Percentiles rank a stretch among this genome's conserved stretches.
Conservation (phyloP, 768 basidiomycete species). For the Phylloporus rhodoxanthus region DNA sequence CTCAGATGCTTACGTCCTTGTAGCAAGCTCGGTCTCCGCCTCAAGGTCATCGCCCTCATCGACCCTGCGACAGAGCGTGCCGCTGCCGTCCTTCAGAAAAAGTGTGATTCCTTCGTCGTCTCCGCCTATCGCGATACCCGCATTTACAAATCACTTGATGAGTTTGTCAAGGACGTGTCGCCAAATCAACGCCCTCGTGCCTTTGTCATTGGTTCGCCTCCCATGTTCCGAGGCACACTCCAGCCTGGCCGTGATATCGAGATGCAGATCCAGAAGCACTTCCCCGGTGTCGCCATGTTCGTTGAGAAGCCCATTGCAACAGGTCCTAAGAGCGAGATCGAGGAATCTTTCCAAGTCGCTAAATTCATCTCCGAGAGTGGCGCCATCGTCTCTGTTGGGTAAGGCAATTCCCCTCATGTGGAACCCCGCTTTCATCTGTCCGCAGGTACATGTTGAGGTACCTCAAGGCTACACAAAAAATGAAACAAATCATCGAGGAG, state of each 20-base stretch:
- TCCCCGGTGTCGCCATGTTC: slow-evolving; percentile 87
- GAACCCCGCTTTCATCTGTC: neutral
- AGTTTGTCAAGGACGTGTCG: slow-evolving; percentile 68
- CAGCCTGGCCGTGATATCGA: slow-evolving; percentile 79
- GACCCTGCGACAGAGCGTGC: slow-evolving; percentile 87
- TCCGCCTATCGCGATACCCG: slow-evolving; percentile 89
- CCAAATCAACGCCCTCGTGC: slow-evolving; percentile 68
- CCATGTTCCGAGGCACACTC: slow-evolving; percentile 82
- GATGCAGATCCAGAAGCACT: slow-evolving; percentile 75
- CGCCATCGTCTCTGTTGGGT: slow-evolving; percentile 88
- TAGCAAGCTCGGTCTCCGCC: slow-evolving; percentile 91
- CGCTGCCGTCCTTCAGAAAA: slow-evolving; percentile 73
- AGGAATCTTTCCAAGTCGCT: slow-evolving; percentile 65
- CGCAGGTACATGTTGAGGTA: slow-evolving; percentile 88
- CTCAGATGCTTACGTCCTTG: slow-evolving; percentile 8
- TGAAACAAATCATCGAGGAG: slow-evolving; percentile 93
- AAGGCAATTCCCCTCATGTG: slow-evolving; percentile 22
- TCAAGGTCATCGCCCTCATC: slow-evolving; percentile 92
- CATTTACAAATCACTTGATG: slow-evolving; percentile 78
- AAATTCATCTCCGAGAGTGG: slow-evolving; percentile 62
- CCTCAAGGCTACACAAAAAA: slow-evolving; percentile 89
- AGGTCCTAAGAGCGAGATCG: slow-evolving; percentile 62
- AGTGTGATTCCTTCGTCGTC: slow-evolving; percentile 88
- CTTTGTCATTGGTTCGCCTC: slow-evolving; percentile 87
- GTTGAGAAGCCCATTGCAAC: slow-evolving; percentile 91